Conservation (phyloP, 257 asterid genomes). For the Nemophila menziesii region DNA sequence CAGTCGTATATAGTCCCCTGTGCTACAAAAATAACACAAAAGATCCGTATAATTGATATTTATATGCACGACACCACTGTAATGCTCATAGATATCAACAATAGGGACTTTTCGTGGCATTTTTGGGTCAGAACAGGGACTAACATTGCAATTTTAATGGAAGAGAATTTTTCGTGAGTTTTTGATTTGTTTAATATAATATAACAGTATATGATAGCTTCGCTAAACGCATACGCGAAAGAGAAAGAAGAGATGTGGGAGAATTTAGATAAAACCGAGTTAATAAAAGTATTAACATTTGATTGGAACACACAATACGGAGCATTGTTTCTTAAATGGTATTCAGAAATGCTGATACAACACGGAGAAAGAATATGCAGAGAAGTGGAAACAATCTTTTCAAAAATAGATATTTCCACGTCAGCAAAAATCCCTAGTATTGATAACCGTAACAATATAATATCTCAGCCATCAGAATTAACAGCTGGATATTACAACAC, state of each 20-base stretch:
- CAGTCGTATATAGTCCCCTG: too few relatives aligned
- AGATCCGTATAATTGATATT: too few relatives aligned
- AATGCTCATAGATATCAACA: too few relatives aligned
- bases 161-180: too few relatives aligned
- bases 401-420: slow-evolving; percentile 41
- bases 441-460: slow-evolving; percentile 46
- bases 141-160: too few relatives aligned
- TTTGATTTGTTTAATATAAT: slow-evolving; percentile 11
- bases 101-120: too few relatives aligned
- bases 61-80: too few relatives aligned
- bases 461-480: slow-evolving; percentile 55
- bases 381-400: slow-evolving; percentile 53
- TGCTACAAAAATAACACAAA: too few relatives aligned
- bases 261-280: too few relatives aligned
- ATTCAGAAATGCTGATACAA: slow-evolving; percentile 51
- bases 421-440: slow-evolving; percentile 52
- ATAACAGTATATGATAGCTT: slow-evolving; percentile 73
- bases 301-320: slow-evolving; percentile 55
- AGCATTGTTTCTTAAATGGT: slow-evolving; percentile 69
- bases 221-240: slow-evolving; percentile 47
- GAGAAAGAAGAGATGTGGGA: slow-evolving; percentile 42
- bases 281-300: too few relatives aligned
- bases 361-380: slow-evolving; percentile 69
- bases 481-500: slow-evolving; percentile 63
- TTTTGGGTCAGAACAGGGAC: too few relatives aligned